Percentiles rank a stretch among this genome's conserved stretches.
Evolutionary conservation across 129 eudicot species (phyloP).

Genomic region (Flaveria brownii): DNA sequence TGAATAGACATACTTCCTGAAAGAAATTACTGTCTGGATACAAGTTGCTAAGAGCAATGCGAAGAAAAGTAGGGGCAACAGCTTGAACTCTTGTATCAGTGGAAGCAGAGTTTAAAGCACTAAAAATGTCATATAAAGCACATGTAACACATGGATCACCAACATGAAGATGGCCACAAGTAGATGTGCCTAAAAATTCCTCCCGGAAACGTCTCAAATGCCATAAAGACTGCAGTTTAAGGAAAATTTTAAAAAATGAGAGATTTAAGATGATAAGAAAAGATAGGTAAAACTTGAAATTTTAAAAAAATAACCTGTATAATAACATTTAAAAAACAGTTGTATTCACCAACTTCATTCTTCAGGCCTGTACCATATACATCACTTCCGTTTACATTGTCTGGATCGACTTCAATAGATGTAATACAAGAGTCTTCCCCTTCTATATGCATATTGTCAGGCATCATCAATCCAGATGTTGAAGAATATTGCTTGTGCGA

Average conservation of each 20-base stretch:
- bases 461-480: constrained; percentile 32
- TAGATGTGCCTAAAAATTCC: constrained; percentile 69
- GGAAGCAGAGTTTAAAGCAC: constrained; percentile 62
- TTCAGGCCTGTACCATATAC: constrained; percentile 76
- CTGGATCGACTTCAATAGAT: constrained; percentile 31
- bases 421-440: constrained; percentile 38
- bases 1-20: constrained; percentile 63
- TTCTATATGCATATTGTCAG: constrained; percentile 35
- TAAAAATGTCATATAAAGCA: constrained; percentile 77
- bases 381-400: constrained; percentile 44
- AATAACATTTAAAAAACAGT: constrained; percentile 93
- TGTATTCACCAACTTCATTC: constrained; percentile 97
- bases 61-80: constrained; percentile 82
- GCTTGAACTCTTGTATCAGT: constrained; percentile 61
- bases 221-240: constrained; percentile 74
- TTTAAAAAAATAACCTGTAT: constrained; percentile 67
- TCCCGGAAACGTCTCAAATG: constrained; percentile 80
- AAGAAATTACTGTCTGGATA: constrained; percentile 96
- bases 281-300: not conserved
- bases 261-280: not conserved
- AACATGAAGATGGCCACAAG: constrained; percentile 73
- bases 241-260: not conserved
- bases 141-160: constrained; percentile 98
- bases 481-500: constrained; percentile 50
- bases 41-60: constrained; percentile 90